These are phyloP conservation scores for Ophiostoma perfectum DNA, from an alignment of 2,329 filamentous ascomycete species.

Conservation along the genomic window DNA sequence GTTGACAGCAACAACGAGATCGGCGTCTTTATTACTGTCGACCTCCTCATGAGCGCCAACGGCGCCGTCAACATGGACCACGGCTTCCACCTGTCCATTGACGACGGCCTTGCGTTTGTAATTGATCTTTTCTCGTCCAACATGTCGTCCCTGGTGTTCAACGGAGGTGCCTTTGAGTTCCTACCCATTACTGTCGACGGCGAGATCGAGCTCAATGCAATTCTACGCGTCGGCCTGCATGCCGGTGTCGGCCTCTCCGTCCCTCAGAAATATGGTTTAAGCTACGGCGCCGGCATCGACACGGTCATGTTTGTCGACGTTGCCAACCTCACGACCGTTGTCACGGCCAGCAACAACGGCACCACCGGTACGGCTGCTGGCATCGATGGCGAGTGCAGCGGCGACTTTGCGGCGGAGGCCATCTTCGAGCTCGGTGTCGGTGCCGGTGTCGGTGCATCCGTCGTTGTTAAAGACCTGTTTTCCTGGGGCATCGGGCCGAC, in stretches of 20 bases:
- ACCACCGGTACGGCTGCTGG: conserved; percentile 25
- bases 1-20: neutral
- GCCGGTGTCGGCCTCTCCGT: neutral
- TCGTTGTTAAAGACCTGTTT: neutral
- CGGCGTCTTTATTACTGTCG: neutral
- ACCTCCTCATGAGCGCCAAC: conserved; percentile 28
- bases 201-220: neutral
- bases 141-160: conserved; percentile 46
- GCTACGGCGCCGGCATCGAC: neutral
- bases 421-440: conserved; percentile 20
- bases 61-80: conserved; percentile 45
- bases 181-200: neutral
- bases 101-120: conserved; percentile 45
- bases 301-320: neutral
- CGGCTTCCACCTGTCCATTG: conserved; percentile 51
- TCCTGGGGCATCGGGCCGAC: neutral
- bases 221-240: neutral
- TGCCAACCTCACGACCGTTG: neutral
- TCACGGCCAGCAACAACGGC: conserved; percentile 9
- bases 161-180: conserved; percentile 30
- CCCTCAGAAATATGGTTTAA: neutral
- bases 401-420: neutral
- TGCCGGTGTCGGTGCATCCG: conserved; percentile 21
- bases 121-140: conserved; percentile 47
- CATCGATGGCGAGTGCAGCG: neutral